Evolutionary conservation across 2,329 filamentous ascomycete genomes (phyloP).

Genomic region (Blumeria graminis): DNA sequence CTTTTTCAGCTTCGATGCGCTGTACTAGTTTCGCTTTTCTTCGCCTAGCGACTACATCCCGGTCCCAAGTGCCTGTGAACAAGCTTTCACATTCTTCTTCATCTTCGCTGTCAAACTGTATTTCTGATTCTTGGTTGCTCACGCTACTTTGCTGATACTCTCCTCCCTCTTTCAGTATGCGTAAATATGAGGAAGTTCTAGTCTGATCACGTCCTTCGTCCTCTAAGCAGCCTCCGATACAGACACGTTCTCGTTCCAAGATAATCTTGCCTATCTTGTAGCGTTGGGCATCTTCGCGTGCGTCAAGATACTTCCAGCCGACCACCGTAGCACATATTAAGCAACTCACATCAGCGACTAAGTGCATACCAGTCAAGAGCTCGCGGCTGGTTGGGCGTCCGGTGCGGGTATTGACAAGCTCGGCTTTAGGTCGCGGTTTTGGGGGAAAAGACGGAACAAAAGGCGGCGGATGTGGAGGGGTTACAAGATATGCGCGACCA

Average conservation of each 20-base stretch:
- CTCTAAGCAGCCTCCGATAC: constrained; percentile 29
- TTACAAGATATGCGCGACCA: constrained; percentile 37
- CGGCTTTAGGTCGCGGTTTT: constrained; percentile 3
- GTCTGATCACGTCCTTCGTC: constrained; percentile 14
- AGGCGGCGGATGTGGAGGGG: constrained; percentile 16
- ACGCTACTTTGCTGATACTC: constrained; percentile 32
- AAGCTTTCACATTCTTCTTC: constrained; percentile 44
- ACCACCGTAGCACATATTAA: constrained; percentile 28
- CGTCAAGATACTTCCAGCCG: constrained; percentile 46
- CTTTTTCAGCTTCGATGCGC: no score
- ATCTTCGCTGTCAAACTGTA: constrained; percentile 34
- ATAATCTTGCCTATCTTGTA: constrained; percentile 51
- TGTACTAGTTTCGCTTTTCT: constrained; percentile 2
- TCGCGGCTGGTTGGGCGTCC: constrained; percentile 30
- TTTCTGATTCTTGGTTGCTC: constrained; percentile 26
- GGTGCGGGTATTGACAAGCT: constrained; percentile 30
- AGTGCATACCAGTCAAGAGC: constrained; percentile 36
- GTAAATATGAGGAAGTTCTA: constrained; percentile 3
- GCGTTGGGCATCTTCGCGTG: constrained; percentile 30
- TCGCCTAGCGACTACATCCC: constrained; percentile 17
- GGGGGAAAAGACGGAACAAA: constrained; percentile 6
- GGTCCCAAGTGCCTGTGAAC: constrained; percentile 37
- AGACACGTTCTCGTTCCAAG: constrained; percentile 33
- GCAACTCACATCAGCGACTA: constrained; percentile 39
- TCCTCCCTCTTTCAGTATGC: constrained; percentile 6